phyloP scores from a whole-genome alignment of 352 stramenopile genomes.

The Phytophthora hibernalis region DNA sequence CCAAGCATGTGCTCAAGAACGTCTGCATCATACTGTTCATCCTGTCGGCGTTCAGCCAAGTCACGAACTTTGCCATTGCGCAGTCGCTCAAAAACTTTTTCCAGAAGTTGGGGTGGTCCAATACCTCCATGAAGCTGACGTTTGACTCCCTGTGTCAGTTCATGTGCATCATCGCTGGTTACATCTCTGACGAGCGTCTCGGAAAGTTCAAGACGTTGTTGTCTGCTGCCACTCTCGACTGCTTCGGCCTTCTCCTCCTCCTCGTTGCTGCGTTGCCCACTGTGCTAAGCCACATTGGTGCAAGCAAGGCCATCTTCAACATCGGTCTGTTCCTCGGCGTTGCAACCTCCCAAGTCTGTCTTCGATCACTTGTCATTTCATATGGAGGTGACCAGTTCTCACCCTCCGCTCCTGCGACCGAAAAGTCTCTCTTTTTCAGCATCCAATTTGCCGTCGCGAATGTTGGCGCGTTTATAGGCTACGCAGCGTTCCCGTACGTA shows the following conservation, averaged over 20 bases:
- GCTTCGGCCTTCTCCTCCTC: conserved; percentile 50
- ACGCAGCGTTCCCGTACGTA: conserved; percentile 71
- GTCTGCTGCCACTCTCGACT: conserved; percentile 31
- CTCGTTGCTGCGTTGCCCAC: conserved; percentile 44
- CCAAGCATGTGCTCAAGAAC: conserved; percentile 51
- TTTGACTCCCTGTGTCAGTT: conserved; percentile 69
- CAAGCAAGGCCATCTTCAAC: conserved; percentile 51
- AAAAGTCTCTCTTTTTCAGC: conserved; percentile 76
- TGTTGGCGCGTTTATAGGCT: conserved; percentile 69
- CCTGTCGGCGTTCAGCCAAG: conserved; percentile 37
- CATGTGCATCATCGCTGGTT: conserved; percentile 54
- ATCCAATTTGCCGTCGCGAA: conserved; percentile 85
- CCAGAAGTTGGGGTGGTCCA: conserved; percentile 58
- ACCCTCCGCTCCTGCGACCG: conserved; percentile 34
- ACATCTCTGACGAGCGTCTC: conserved; percentile 60
- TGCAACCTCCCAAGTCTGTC: conserved; percentile 43
- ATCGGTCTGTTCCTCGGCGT: conserved; percentile 57
- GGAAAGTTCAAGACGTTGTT: conserved; percentile 40
- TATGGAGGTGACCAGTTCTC: conserved; percentile 68
- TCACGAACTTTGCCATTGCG: conserved; percentile 57
- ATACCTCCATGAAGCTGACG: conserved; percentile 61
- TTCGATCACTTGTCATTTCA: conserved; percentile 67
- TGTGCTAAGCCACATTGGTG: conserved; percentile 20
- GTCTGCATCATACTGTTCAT: conserved; percentile 62
- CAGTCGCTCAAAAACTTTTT: conserved; percentile 70